These are phyloP conservation scores for Nemania diffusa DNA, from an alignment of 2,329 filamentous ascomycete genomes.

Conservation along the genomic window DNA sequence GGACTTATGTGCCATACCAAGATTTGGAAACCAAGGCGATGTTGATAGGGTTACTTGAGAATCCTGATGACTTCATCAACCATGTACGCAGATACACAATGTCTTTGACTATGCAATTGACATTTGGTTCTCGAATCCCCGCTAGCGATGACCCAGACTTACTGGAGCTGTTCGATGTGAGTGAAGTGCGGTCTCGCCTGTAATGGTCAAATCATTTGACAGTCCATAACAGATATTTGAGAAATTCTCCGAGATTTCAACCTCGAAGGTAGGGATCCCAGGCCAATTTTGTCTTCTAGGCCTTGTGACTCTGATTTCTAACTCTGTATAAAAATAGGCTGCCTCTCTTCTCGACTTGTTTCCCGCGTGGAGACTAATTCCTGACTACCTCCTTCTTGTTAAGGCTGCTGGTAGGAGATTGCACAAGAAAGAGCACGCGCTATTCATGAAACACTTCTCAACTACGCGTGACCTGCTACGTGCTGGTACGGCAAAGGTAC, in stretches of 20 bases:
- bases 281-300: too few species aligned
- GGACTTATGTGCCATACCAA: conserved; percentile 64
- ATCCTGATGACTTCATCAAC: conserved; percentile 54
- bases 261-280: too few species aligned
- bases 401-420: background rate
- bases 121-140: conserved; percentile 55
- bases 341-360: conserved; percentile 1
- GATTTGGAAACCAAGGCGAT: conserved; percentile 65
- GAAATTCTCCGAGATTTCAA: background rate
- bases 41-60: conserved; percentile 58
- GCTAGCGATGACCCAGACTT: conserved; percentile 52
- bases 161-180: conserved; percentile 43
- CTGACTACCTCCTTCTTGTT: background rate
- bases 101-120: conserved; percentile 59
- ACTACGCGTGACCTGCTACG: background rate
- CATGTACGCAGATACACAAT: conserved; percentile 59
- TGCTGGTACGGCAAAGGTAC: background rate
- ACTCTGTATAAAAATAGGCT: background rate
- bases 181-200: too few species aligned
- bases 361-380: background rate
- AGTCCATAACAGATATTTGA: conserved; percentile 28
- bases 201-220: background rate
- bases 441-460: conserved; percentile 1
- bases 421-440: background rate
- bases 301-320: too few species aligned